Base-by-base conservation (phyloP, 2,329 filamentous ascomycete genomes). In the Clarireedia homoeocarpa region DNA sequence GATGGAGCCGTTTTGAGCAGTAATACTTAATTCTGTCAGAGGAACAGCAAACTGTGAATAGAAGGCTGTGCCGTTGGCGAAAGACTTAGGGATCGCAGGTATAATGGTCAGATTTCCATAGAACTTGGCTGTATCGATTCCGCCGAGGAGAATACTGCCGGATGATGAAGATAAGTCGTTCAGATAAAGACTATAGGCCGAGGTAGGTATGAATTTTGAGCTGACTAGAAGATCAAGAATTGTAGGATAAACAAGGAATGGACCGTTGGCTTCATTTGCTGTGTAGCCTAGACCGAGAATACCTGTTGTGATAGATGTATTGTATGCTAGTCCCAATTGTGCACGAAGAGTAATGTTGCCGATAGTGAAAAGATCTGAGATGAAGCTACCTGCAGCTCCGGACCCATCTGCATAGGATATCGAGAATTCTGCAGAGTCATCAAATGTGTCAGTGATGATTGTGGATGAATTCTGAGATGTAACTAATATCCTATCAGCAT, bases 341-440 rank as follows among this genome's bases (percentile, higher is more conserved):
- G 71, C 65, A 48, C 72, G 67, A 58, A 85, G 69, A 1, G 69
- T 72, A 7, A 71, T 69, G 36, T 74, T 75, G 48, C 72, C n/a
- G 42, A 85, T 75, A 3, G n/a, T 4, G 17, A 52, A 15, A n/a
- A 2, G 23, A n/a, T 56, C 53, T 4, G 48, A n/a, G 23, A 73
- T 71, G 56, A 84, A 75, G 65, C 82, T 83, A 63, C 81, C 75
- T 40, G 82, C 81, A 17, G 79, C 79, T 5, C 72, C 74, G 2
- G 77, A 75, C 39, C 73, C 71, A 61, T 84, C 79, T 61, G 82
- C 75, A 61, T 87, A 85, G 20, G 70, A 70, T 56, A 88, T 86
- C 54, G 75, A 64, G 63, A 85, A 84, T 30, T 42, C n/a, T 3
- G n/a, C 6, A 1, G 9, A 9, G 39, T 7, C 2, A 24, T 36